Base-by-base conservation (phyloP, 371 early-diverging fungal genomes). In the Apophysomyces sp. region DNA sequence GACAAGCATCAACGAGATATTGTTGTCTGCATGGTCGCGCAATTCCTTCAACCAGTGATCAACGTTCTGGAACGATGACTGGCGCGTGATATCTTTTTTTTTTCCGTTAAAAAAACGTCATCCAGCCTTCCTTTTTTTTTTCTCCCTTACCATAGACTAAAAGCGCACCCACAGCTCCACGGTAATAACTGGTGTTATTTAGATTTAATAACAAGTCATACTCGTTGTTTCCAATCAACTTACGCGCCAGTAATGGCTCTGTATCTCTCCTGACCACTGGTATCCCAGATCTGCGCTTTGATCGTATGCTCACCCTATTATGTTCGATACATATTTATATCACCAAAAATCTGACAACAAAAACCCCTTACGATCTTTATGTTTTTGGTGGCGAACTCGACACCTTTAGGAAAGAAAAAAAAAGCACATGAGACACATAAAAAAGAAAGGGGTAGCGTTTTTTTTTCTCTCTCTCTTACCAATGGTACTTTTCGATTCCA, bases 401-500 rank as follows among this genome's bases (percentile, higher is more conserved):
- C 78, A 30, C 83, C 82, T 65, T 63, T 21, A 29, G n/a, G n/a
- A 49, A 55, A 11, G 36, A n/a, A 16, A 40, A 49, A 11, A 66
- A 30, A n/a, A n/a, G n/a, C n/a, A n/a, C n/a, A n/a, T n/a, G n/a
- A n/a, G n/a, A n/a, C n/a, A n/a, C n/a, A n/a, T n/a, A 30, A 49
- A 54, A 30, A 26, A 15, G n/a, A 15, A 56, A 30, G 57, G 9
- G 16, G 53, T 30, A 51, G 44, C 21, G 27, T 54, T 13, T 28
- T 56, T 39, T 26, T 16, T 11, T 12, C 2, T 52, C 7, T 11
- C 16, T 60, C 11, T 29, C 59, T 62, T 60, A 62, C 99, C 99
- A 66, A 99, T 98, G 56, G 99, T 99, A n/a, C 98, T 95, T 76
- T 97, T 97, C 57, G 95, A 93, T 69, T 95, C 96, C 67, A 94